Evolutionary conservation across 2,329 filamentous ascomycete genomes (phyloP), one percentile per base, ranked within the genome.

Genomic region (Cladobotryum protrusum): DNA sequence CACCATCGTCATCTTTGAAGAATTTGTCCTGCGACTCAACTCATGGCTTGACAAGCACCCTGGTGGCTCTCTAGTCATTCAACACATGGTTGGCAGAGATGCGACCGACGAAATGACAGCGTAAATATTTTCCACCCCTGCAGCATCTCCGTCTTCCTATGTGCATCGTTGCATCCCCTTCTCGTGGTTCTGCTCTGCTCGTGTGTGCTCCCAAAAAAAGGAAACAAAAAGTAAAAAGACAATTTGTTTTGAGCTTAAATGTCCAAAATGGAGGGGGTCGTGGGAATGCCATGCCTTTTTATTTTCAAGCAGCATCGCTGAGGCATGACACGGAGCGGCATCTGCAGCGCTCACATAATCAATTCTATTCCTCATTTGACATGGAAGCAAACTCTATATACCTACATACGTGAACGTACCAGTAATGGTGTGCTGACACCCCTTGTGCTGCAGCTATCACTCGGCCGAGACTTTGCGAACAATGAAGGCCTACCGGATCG

Each of bases 81-180:
- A 82, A 65, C 93, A 99, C 65, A 93, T 96, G 89, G 81, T 97
- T 53, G 90, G 90, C 54, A 82, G 86, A 69, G 90, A 96, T 80
- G 92, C 89, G 45, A 96, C 92, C 11, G 91, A 96, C 67, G 93
- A 97, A 70, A 85, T 97, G 54, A 89, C 86, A 67, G 88, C 85
- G 89, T 96, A 78, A 43, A 33, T 44, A 43, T 75, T 42, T 45
- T 52, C 49, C 49, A 40, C 20, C 13, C 45, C 46, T 42, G 33
- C 7, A 17, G 14, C 17, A 3, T 40, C 14, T n/a, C 14, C 24
- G 29, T 11, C 12, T 14, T 12, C 17, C 8, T 6, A 18, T 17
- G 12, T 43, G 41, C 14, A 34, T 9, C 3, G 13, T 11, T 35
- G n/a, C n/a, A 18, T 35, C 4, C 35, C 6, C 18, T 17, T 15